Percentiles rank a stretch among this genome's conserved stretches.
These are phyloP conservation scores for Lodderomyces elongisporus DNA, from an alignment of 1,139 yeast genomes.

Conservation along the genomic window DNA sequence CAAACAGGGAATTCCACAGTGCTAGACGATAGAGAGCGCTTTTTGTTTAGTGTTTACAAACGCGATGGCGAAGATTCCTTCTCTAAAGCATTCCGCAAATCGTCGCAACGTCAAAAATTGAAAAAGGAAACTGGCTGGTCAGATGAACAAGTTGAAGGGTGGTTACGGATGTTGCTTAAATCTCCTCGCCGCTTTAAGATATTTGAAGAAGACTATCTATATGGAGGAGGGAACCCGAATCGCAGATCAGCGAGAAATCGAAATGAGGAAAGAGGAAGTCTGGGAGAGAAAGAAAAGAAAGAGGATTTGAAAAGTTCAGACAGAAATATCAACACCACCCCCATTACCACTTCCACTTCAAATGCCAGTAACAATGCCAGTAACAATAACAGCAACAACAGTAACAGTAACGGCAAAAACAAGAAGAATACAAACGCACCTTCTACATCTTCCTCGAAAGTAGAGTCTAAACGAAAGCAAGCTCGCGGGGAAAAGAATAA, in stretches of 20 bases:
- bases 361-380: conserved; percentile 1
- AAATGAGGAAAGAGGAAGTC: neutral
- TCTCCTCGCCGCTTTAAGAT: conserved; percentile 57
- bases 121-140: conserved; percentile 60
- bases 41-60: conserved; percentile 55
- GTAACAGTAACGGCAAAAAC: neutral
- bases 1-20: conserved; percentile 5
- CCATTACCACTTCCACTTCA: too few species aligned
- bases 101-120: conserved; percentile 48
- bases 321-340: too few species aligned
- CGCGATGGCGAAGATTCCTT: conserved; percentile 47
- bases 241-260: conserved; percentile 5
- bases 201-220: conserved; percentile 60
- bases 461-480: conserved; percentile 14
- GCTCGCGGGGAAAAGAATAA: conserved; percentile 53
- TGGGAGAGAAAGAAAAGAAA: neutral
- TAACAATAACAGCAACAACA: conserved; percentile 1
- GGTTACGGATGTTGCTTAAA: conserved; percentile 73
- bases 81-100: conserved; percentile 46
- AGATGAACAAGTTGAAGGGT: conserved; percentile 89
- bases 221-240: conserved; percentile 30
- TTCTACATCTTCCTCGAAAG: conserved; percentile 6
- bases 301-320: neutral
- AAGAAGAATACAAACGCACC: conserved; percentile 2
- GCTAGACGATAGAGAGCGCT: conserved; percentile 26